Base-by-base conservation (phyloP, 2,329 filamentous ascomycete species). In the Botryotinia narcissicola region DNA sequence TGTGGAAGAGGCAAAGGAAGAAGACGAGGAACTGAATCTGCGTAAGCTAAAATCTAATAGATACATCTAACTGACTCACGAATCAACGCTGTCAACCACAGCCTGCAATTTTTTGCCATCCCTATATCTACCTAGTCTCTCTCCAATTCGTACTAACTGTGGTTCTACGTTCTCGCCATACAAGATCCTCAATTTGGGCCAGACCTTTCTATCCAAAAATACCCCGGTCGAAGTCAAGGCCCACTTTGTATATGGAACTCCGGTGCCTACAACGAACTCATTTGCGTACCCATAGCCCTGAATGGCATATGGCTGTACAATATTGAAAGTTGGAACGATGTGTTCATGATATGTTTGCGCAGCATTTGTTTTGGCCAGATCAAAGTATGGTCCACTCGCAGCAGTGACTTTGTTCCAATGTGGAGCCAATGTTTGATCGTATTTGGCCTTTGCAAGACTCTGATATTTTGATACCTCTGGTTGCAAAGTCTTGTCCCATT, bases 141-240 rank as follows among this genome's bases (percentile, higher is more conserved):
- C 92, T 20, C 93, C 93, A 79, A 99, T 98, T 79, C 94, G 93
- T 73, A 95, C 89, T 22, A 99, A 87, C 82, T 99, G 97, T 22
- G 97, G 97, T 83, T 98, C 95, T 5, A 99, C 95, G 78, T 97
- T 97, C 80, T 97, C 91, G 18, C 91, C 89, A 80, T 98, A 98
- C 8, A 98, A 84, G 22, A 92, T 87, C 40, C 92, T 90, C 18
- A 98, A 76, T 76, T 92, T 91, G 2, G 95, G 95, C 91, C 93
- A 96, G 25, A 98, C 85, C 2, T 90, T 91, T 64, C 89, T 88
- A 73, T 94, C 89, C 48, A 97, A 83, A 79, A 98, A 95, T 20
- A 87, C 84, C 74, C 90, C 88, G 0, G 88, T 88, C 74, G 90
- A 90, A 73, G 90, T 89, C 87, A 92, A 93, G 4, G 88, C 89